Conservation (phyloP, 106 monocot genomes). For the Iris macrosiphon region DNA sequence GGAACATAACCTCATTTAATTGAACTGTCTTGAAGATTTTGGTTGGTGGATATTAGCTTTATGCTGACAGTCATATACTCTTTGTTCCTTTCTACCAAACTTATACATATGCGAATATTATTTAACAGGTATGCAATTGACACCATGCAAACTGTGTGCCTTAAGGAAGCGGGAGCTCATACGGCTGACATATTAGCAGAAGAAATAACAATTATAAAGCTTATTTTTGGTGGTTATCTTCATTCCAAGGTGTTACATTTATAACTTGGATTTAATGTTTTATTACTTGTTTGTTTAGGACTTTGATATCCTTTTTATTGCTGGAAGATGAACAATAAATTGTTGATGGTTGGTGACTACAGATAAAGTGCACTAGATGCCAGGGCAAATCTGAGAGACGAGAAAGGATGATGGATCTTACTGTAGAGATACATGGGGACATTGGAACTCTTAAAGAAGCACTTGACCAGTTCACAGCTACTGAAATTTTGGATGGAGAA, state of each 20-base stretch:
- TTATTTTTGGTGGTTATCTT: constrained; percentile 90
- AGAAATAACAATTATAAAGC: constrained; percentile 62
- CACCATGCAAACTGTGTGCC: constrained; percentile 66
- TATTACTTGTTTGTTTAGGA: background rate
- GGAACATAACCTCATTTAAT: no score
- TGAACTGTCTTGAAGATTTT: no score
- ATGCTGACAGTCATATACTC: no score
- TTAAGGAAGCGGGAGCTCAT: constrained; percentile 38
- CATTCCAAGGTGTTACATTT: constrained; percentile 54
- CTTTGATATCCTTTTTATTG: background rate
- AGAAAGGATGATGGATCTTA: constrained; percentile 87
- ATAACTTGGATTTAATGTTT: background rate
- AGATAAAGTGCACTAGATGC: constrained; percentile 86
- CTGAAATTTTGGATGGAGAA: constrained; percentile 72
- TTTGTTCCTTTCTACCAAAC: no score
- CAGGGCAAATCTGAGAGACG: constrained; percentile 50
- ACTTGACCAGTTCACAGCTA: constrained; percentile 53
- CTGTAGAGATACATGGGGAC: constrained; percentile 82
- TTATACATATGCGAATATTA: no score
- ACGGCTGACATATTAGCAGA: constrained; percentile 14
- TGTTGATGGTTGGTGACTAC: constrained; percentile 18
- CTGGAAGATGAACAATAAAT: background rate
- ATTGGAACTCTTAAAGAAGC: constrained; percentile 71
- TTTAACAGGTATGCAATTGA: constrained; percentile 80
- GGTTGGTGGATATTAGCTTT: no score